Evolutionary conservation across 495 filamentous ascomycete species (phyloP), one percentile per base, ranked within the genome.

Genomic region (Neurospora sublineolata): DNA sequence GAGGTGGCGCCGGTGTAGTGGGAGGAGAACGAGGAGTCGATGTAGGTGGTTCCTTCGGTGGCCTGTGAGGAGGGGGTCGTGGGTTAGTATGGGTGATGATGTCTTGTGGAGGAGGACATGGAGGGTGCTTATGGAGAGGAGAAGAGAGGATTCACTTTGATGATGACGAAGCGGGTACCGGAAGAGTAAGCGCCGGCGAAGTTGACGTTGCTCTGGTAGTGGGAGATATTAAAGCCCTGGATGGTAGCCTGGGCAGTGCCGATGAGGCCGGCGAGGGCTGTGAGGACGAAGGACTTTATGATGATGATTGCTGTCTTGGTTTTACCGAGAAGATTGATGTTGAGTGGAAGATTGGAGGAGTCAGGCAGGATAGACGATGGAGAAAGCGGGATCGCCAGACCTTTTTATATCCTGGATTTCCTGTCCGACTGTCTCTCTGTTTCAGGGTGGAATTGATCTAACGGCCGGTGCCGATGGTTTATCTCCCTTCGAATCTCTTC

Each of bases 141-240:
- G n/a, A n/a, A n/a, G n/a, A n/a, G n/a, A n/a, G 30, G 14, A 39
- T 69, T 69, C 67, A 85, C 89, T 83, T 91, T 91, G 82, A 91
- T 89, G 58, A 90, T 89, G 73, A 89, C 89, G 71, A 91, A 91
- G 23, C 88, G 86, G n/a, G 87, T 86, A 27, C 89, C 89, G 20
- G 81, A 73, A 27, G 70, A 78, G 72, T 90, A 88, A 3, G 88
- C 89, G 20, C 77, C 80, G 1, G 78, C 76, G 73, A 87, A 90
- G 82, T 91, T 78, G 52, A 91, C 86, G 46, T 58, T 86, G 33
- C 79, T 72, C 75, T 90, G 88, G 70, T 88, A 89, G 74, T 85
- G 76, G 18, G 89, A 90, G 75, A 91, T 87, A 73, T 91, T 89
- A 73, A 91, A 90, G 38, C 89, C 89, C 69, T 87, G 84, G 46